Base-by-base conservation (phyloP, 164 flowering plant species). In the Aristolochia contorta region DNA sequence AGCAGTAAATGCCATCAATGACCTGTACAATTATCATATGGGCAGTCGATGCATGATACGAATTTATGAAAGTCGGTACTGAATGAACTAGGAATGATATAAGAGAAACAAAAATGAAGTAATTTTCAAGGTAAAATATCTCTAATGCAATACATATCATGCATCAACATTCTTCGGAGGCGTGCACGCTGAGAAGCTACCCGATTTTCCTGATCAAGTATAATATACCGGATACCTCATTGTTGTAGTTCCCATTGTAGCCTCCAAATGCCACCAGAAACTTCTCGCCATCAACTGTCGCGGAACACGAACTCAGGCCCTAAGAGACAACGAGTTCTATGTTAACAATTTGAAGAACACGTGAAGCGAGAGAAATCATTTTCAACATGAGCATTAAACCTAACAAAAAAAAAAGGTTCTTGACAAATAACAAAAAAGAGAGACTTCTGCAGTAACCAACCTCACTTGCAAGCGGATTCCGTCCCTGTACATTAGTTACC, bases 401-500 rank as follows among this genome's bases (percentile, higher is more conserved):
- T 20, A 3, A 2, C 27, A 16, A 12, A 9, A 2, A 2, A 22
- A 13, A 24, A 13, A 27, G 30, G 30, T 27, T 27, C 30, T 27
- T 27, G 30, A 27, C 30, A 27, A 22, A 53, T 53, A 12, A 4
- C n/a, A n/a, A 49, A 10, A 15, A 15, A 15, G 53, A 15, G 16
- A 49, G 6, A 49, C 6, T 21, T 49, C 9, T 49, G 19, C 9
- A 49, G 22, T 21, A 48, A 69, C 57, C 43, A 53, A 92, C 99
- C 99, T 93, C 99, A 70, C 99, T 90, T 53, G 97, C 96, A 66
- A 93, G 88, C 21, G 93, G 86, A 78, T 85, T 79, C 51, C 91
- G 79, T 65, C 71, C 88, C 71, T 82, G 70, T 30, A 85, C 91
- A 55, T 66, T 78, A 2, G 91, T 78, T 65, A 86, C 56, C 47